Evolutionary conservation across 2,329 filamentous ascomycete genomes (phyloP).

Genomic region (Diaporthe sp.): DNA sequence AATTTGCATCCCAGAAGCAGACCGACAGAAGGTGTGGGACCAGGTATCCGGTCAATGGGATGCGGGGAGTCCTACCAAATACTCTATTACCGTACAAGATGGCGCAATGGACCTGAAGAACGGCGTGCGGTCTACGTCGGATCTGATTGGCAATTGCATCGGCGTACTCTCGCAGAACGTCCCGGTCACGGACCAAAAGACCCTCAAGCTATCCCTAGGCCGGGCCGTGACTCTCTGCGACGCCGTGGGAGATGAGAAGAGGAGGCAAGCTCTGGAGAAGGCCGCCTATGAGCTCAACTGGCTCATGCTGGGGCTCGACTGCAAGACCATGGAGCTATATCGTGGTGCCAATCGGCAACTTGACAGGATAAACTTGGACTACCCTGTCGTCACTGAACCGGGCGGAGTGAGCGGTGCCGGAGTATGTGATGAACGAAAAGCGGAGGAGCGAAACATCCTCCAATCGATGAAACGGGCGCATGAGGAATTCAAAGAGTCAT

Average conservation of each 20-base stretch:
- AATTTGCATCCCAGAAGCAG: conserved; percentile 9
- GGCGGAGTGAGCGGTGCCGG: not conserved
- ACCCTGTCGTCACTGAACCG: not conserved
- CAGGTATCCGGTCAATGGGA: not conserved
- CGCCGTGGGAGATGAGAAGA: conserved; percentile 24
- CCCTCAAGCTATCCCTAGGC: conserved; percentile 18
- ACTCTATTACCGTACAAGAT: not conserved
- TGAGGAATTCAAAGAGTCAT: conserved; percentile 15
- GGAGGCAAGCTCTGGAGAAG: conserved; percentile 10
- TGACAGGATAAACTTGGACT: not conserved
- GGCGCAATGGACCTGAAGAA: conserved; percentile 21
- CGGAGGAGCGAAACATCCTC: conserved; percentile 19
- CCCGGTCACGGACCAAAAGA: not conserved
- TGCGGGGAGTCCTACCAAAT: not conserved
- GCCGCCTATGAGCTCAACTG: conserved; percentile 28
- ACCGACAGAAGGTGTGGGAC: conserved; percentile 16
- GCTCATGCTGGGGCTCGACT: conserved; percentile 34
- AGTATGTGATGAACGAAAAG: not conserved
- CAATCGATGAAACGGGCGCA: not conserved
- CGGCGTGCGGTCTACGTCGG: conserved; percentile 15
- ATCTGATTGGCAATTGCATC: conserved; percentile 33
- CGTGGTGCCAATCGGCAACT: conserved; percentile 24
- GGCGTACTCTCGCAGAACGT: conserved; percentile 10
- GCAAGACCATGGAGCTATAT: conserved; percentile 29
- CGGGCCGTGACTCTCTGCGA: conserved; percentile 35